Conservation (phyloP, 768 basidiomycete genomes). For the Phaeotremella fagi region DNA sequence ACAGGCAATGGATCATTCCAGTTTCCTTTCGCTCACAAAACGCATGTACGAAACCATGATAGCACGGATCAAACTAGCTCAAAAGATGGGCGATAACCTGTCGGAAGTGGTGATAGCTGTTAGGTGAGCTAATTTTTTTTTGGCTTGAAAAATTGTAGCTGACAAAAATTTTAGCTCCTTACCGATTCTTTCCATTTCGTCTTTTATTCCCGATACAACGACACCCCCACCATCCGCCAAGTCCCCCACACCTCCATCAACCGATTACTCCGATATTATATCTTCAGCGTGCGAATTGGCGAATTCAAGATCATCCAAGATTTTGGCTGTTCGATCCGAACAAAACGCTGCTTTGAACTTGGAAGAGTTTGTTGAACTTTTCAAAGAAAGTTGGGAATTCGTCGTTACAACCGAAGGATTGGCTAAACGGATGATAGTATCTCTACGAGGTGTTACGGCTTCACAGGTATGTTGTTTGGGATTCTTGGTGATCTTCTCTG, state of each 20-base stretch:
- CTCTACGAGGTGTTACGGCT: conserved; percentile 77
- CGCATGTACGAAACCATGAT: conserved; percentile 61
- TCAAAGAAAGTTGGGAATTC: conserved; percentile 82
- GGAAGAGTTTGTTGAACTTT: conserved; percentile 70
- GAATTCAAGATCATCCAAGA: conserved; percentile 72
- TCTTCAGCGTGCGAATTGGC: conserved; percentile 77
- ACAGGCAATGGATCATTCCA: conserved; percentile 62
- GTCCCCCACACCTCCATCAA: conserved; percentile 39
- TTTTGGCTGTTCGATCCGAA: conserved; percentile 71
- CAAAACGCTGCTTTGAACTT: conserved; percentile 70
- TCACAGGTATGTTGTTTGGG: conserved; percentile 63
- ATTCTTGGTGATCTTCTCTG: too few relatives aligned
- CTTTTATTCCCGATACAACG: conserved; percentile 5
- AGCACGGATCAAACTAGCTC: conserved; percentile 64
- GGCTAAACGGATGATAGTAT: conserved; percentile 85
- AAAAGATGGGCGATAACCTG: conserved; percentile 53
- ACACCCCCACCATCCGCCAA: neutral
- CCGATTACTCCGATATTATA: conserved; percentile 71
- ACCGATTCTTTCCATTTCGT: conserved; percentile 6
- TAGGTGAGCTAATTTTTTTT: conserved; percentile 19
- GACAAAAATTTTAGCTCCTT: conserved; percentile 1
- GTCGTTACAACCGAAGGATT: conserved; percentile 82
- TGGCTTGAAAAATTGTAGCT: conserved; percentile 1
- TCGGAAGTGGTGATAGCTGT: conserved; percentile 17
- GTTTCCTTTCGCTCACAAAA: conserved; percentile 63